Evolutionary conservation across 2,329 filamentous ascomycete genomes (phyloP).

Genomic region (Drechslerella stenobrocha): DNA sequence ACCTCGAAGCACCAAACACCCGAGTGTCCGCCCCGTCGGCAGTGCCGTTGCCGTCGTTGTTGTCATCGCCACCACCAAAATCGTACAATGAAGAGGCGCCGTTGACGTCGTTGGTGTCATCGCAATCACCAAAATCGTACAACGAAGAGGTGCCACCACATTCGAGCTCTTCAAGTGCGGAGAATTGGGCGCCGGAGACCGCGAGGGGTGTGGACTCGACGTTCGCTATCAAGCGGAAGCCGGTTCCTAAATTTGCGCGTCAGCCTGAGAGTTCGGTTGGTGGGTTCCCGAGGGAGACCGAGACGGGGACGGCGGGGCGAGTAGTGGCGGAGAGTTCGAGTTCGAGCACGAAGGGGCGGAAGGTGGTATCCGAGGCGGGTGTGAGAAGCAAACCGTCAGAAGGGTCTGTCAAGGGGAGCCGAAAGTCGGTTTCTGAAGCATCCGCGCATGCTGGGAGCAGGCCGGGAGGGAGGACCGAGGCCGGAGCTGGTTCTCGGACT

Average conservation of each 20-base stretch:
- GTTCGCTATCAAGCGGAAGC: conserved; percentile 14
- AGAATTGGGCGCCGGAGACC: conserved; percentile 23
- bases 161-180: neutral
- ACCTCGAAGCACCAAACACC: neutral
- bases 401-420: too few relatives aligned
- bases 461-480: too few relatives aligned
- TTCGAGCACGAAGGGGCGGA: neutral
- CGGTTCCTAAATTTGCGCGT: neutral
- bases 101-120: neutral
- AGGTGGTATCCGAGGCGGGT: too few relatives aligned
- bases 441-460: too few relatives aligned
- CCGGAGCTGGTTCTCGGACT: too few relatives aligned
- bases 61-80: neutral
- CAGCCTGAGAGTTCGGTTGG: neutral
- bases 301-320: conserved; percentile 9
- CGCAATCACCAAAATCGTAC: too few relatives aligned
- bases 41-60: neutral
- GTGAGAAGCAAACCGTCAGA: too few relatives aligned
- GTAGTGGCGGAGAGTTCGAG: neutral
- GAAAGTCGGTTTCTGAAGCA: too few relatives aligned
- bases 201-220: neutral
- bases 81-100: conserved; percentile 18
- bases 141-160: neutral
- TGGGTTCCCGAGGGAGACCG: neutral
- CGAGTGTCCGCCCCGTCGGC: neutral